Evolutionary conservation across 2,329 filamentous ascomycete genomes (phyloP).

Genomic region (Phialocephala sp.): DNA sequence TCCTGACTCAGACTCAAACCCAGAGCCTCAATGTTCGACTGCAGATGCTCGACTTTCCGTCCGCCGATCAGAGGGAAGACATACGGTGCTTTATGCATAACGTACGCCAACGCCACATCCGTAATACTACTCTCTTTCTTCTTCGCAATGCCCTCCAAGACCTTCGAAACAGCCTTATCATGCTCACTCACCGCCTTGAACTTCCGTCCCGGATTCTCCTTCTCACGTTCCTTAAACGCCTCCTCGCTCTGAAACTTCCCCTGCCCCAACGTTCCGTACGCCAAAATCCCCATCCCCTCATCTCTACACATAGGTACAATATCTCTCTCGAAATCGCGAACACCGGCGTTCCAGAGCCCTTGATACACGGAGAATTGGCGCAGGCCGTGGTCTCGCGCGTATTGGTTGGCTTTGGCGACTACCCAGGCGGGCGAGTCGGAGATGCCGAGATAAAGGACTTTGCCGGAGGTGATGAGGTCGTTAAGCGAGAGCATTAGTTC

Average conservation of each 20-base stretch:
- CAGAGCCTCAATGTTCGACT: conserved; percentile 60
- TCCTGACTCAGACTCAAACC: conserved; percentile 54
- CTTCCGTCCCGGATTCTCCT: conserved; percentile 46
- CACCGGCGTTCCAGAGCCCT: conserved; percentile 63
- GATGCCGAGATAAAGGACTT: conserved; percentile 70
- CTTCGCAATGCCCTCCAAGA: not conserved
- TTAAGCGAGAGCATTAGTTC: conserved; percentile 72
- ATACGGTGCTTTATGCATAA: conserved; percentile 59
- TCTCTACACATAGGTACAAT: conserved; percentile 62
- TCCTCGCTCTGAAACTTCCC: conserved; percentile 53
- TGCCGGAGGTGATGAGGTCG: conserved; percentile 60
- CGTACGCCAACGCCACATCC: conserved; percentile 61
- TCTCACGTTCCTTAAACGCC: conserved; percentile 33
- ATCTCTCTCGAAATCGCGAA: conserved; percentile 66
- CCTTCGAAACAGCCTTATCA: conserved; percentile 51
- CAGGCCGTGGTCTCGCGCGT: conserved; percentile 68
- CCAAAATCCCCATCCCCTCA: conserved; percentile 60
- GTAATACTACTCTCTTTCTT: conserved; percentile 46
- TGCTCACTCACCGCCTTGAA: conserved; percentile 36
- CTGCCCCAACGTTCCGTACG: conserved; percentile 57
- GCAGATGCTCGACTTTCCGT: conserved; percentile 61
- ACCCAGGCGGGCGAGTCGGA: conserved; percentile 73
- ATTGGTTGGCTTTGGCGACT: conserved; percentile 67
- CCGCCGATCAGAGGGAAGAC: conserved; percentile 64
- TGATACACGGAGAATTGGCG: conserved; percentile 72